Base-by-base conservation (phyloP, 2,329 filamentous ascomycete species). In the Mollisia scopiformis region DNA sequence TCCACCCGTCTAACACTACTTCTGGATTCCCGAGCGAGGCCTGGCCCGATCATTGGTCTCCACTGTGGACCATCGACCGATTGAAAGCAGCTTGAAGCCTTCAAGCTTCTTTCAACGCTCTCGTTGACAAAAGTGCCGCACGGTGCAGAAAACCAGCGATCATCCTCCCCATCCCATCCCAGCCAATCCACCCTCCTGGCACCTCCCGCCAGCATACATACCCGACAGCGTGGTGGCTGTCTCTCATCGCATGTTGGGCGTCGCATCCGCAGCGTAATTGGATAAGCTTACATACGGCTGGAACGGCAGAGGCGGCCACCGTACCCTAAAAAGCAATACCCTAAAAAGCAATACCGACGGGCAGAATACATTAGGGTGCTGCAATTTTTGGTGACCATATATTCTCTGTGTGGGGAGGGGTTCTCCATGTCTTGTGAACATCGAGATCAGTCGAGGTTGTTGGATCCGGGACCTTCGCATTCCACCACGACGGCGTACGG, bases 261-360 rank as follows among this genome's bases (percentile, higher is more conserved):
- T 3, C 19, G 16, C n/a, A 14, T 21, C 33, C 27, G 11, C 14
- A 2, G 27, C 27, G 3, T 51, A 19, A 51, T 51, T 51, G 49
- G 49, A n/a, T 51, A 28, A 16, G 2, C 49, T 51, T 27, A 51
- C 49, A n/a, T n/a, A n/a, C n/a, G n/a, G n/a, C n/a, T 7, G 33
- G n/a, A 51, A 31, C 49, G 49, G 49, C 43, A 27, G n/a, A 47
- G 43, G 43, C 43, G 43, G 43, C 43, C 43, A 47, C 43, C 43
- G 43, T 47, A 47, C 43, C 43, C 43, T 47, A 47, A 47, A 46
- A 47, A 47, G 43, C 43, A 47, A 47, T 28, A 43, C n/a, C n/a
- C n/a, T n/a, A n/a, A n/a, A n/a, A n/a, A n/a, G n/a, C n/a, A n/a
- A n/a, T n/a, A n/a, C 43, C 25, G 25, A 23, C 43, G 10, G 23